Percentiles rank a stretch among this genome's conserved stretches.
These are phyloP conservation scores for Colletotrichum brevisporum DNA, from an alignment of 2,329 filamentous ascomycete genomes.

Conservation along the genomic window DNA sequence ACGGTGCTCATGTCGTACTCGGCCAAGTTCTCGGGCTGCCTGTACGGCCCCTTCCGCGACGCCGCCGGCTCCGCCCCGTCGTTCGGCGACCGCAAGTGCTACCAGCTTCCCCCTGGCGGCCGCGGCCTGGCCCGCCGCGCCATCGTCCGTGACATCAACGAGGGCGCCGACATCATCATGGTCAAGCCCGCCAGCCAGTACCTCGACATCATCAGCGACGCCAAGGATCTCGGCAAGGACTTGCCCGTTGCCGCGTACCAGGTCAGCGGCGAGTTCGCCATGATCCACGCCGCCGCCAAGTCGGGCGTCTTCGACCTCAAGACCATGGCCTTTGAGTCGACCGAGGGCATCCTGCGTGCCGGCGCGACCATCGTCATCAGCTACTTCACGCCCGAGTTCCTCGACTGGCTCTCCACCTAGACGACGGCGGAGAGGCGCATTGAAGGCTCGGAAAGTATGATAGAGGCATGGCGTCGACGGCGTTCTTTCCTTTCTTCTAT, in stretches of 20 bases:
- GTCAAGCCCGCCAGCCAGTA: conserved; percentile 98
- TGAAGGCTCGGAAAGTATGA: conserved; percentile 7
- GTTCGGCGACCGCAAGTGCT: conserved; percentile 96
- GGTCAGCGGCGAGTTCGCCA: conserved; percentile 96
- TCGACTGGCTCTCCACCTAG: conserved; percentile 74
- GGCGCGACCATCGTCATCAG: conserved; percentile 94
- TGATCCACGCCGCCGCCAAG: conserved; percentile 97
- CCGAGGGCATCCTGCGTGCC: conserved; percentile 91
- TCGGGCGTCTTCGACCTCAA: conserved; percentile 97
- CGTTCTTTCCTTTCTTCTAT: conserved; percentile 10
- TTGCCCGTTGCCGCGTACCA: conserved; percentile 96
- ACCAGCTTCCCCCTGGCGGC: conserved; percentile 94
- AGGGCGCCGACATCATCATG: conserved; percentile 99
- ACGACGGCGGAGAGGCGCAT: conserved; percentile 6
- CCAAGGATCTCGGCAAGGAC: conserved; percentile 93
- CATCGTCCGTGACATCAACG: conserved; percentile 89
- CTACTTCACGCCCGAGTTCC: conserved; percentile 91
- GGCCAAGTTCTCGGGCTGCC: conserved; percentile 95
- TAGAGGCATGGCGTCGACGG: conserved; percentile 34
- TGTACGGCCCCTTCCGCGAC: conserved; percentile 98
- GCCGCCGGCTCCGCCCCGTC: conserved; percentile 91
- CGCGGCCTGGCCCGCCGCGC: conserved; percentile 92
- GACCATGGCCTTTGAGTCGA: conserved; percentile 94
- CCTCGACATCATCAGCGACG: conserved; percentile 97
- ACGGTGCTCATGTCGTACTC: conserved; percentile 97